Conservation (phyloP, 768 basidiomycete species). For the Suillus variegatus region DNA sequence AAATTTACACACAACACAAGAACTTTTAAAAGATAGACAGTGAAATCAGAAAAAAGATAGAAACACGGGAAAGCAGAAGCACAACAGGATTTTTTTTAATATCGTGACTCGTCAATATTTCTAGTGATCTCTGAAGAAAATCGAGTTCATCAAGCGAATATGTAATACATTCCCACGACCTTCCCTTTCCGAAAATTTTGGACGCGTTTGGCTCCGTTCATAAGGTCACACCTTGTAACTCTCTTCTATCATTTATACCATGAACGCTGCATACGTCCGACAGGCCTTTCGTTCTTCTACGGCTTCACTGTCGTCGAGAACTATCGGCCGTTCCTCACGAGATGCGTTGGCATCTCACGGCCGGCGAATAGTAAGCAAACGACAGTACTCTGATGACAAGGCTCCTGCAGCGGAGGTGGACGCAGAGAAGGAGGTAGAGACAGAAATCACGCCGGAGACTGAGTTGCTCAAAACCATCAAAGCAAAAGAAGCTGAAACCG, state of each 20-base stretch:
- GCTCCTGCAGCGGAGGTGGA: constrained; percentile 32
- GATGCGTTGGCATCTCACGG: constrained; percentile 26
- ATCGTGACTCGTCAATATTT: not conserved
- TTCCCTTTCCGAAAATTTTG: constrained; percentile 11
- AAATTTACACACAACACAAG: constrained; percentile 9
- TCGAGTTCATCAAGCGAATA: constrained; percentile 15
- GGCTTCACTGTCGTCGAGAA: constrained; percentile 53
- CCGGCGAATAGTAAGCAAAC: constrained; percentile 30
- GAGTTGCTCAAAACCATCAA: constrained; percentile 60
- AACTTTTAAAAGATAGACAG: constrained; percentile 4
- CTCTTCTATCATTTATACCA: constrained; percentile 25
- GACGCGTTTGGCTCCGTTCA: constrained; percentile 8
- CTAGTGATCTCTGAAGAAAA: not conserved
- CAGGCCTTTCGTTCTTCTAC: constrained; percentile 61
- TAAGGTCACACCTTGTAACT: not conserved
- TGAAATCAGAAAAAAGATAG: not conserved
- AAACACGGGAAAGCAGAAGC: not conserved
- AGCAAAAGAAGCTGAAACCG: constrained; percentile 77
- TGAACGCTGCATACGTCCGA: constrained; percentile 55
- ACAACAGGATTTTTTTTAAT: not conserved
- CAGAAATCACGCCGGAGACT: constrained; percentile 35
- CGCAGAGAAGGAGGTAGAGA: constrained; percentile 26
- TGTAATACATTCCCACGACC: constrained; percentile 17
- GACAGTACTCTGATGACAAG: constrained; percentile 64
- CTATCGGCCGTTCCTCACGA: constrained; percentile 41